Evolutionary conservation across 495 filamentous ascomycete genomes (phyloP).

Genomic region (Pseudoneurospora amorphoporcata): DNA sequence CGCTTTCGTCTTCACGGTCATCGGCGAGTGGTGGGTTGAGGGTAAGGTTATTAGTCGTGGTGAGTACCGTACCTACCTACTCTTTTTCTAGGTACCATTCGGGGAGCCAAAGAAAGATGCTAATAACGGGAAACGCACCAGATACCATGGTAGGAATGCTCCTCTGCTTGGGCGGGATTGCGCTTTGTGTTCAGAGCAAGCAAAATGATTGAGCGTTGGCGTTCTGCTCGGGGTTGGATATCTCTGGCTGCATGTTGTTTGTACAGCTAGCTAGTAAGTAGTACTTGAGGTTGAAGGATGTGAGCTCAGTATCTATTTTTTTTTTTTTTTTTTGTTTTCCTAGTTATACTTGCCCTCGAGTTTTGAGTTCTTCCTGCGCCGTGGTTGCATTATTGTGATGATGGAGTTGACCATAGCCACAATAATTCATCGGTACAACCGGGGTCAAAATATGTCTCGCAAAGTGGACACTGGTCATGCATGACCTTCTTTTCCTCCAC

Average conservation of each 20-base stretch:
- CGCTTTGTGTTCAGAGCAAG: conserved; percentile 70
- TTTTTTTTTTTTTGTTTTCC: no score
- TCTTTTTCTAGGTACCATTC: neutral
- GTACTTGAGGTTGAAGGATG: neutral
- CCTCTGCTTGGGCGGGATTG: conserved; percentile 73
- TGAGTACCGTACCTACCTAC: conserved; percentile 23
- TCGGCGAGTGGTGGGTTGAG: conserved; percentile 93
- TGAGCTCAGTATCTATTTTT: neutral
- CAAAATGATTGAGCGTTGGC: conserved; percentile 3
- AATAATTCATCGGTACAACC: no score
- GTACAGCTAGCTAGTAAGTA: neutral
- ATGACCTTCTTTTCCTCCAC: no score
- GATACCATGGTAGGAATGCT: conserved; percentile 87
- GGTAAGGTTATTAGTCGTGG: conserved; percentile 74
- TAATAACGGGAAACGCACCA: conserved; percentile 15
- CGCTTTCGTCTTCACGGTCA: conserved; percentile 88
- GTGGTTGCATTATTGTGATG: no score
- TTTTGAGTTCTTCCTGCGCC: no score
- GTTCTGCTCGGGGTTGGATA: neutral
- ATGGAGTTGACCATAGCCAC: no score
- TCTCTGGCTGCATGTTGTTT: neutral
- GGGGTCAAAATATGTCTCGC: no score
- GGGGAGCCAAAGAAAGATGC: neutral
- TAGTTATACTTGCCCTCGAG: no score
- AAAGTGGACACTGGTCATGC: no score